Conservation (phyloP, 1,139 yeast genomes). For the Suhomyces atakaporum region DNA sequence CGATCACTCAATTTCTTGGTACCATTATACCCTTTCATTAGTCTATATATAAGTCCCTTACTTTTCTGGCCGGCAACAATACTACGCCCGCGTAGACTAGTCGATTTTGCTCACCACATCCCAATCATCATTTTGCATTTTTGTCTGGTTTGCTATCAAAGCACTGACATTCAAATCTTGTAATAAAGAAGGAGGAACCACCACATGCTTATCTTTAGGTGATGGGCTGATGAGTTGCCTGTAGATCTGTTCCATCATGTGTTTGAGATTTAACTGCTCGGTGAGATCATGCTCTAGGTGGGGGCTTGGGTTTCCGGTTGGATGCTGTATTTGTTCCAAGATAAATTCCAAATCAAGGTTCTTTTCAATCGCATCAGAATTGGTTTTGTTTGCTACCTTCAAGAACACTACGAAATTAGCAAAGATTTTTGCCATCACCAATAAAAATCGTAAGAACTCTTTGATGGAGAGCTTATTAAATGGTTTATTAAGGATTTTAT, state of each 20-base stretch:
- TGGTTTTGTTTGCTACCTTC: constrained; percentile 6
- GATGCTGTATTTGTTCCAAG: constrained; percentile 12
- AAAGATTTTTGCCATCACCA: constrained; percentile 40
- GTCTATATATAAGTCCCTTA: no score
- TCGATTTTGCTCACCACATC: constrained; percentile 38
- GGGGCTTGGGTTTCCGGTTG: constrained; percentile 2
- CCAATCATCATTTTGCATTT: constrained; percentile 42
- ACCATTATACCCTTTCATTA: no score
- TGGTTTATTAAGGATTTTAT: constrained; percentile 45
- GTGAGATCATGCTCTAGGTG: constrained; percentile 7
- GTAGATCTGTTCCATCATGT: constrained; percentile 20
- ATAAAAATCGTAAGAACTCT: constrained; percentile 42
- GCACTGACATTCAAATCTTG: constrained; percentile 27
- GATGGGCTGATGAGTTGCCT: constrained; percentile 11
- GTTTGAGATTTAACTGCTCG: constrained; percentile 13
- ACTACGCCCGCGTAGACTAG: not conserved
- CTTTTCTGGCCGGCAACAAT: no score
- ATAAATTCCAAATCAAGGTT: constrained; percentile 28
- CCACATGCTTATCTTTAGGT: constrained; percentile 5
- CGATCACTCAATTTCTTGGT: no score
- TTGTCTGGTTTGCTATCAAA: constrained; percentile 30
- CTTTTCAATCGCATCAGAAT: constrained; percentile 14
- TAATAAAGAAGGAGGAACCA: constrained; percentile 18
- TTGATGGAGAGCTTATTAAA: constrained; percentile 40
- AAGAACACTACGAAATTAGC: constrained; percentile 40